phyloP scores from a whole-genome alignment of 2,329 filamentous ascomycete species.

The Drechslerella dactyloides region DNA sequence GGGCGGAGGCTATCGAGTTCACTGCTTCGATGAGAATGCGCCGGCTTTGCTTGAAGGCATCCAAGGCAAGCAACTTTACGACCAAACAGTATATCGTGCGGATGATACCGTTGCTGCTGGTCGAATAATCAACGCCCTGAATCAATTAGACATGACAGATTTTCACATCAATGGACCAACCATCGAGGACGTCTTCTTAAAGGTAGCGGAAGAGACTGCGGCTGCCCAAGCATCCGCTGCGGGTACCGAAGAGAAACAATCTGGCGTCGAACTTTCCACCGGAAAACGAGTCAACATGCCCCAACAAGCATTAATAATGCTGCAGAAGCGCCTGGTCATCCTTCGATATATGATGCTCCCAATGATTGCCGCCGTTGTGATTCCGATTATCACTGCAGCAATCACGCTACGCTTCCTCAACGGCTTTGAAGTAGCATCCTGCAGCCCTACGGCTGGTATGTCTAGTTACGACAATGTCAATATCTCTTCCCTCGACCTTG shows the following conservation, averaged over 20 bases:
- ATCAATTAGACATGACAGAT: slow-evolving; percentile 71
- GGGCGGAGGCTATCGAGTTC: slow-evolving; percentile 83
- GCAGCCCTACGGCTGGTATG: slow-evolving; percentile 62
- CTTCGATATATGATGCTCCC: slow-evolving; percentile 79
- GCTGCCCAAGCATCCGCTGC: slow-evolving; percentile 48
- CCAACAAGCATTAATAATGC: slow-evolving; percentile 75
- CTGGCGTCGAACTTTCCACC: slow-evolving; percentile 67
- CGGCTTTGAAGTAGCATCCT: slow-evolving; percentile 63
- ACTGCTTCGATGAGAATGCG: slow-evolving; percentile 68
- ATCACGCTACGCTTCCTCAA: slow-evolving; percentile 78
- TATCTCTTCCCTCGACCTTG: slow-evolving; percentile 40
- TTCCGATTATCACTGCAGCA: slow-evolving; percentile 80
- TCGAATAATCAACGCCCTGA: slow-evolving; percentile 72
- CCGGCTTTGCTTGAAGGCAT: slow-evolving; percentile 64
- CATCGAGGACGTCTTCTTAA: slow-evolving; percentile 90
- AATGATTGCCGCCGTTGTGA: slow-evolving; percentile 73
- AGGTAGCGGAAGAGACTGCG: slow-evolving; percentile 77
- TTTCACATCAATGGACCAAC: slow-evolving; percentile 88
- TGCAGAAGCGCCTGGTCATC: slow-evolving; percentile 77
- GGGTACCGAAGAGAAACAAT: slow-evolving; percentile 56
- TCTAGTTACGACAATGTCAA: slow-evolving; percentile 41
- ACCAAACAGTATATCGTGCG: slow-evolving; percentile 75
- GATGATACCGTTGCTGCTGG: slow-evolving; percentile 73
- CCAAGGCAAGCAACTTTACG: slow-evolving; percentile 67
- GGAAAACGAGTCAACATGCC: slow-evolving; percentile 73